phyloP scores from a whole-genome alignment of 306 rosid species.

The Fagus sylvatica region DNA sequence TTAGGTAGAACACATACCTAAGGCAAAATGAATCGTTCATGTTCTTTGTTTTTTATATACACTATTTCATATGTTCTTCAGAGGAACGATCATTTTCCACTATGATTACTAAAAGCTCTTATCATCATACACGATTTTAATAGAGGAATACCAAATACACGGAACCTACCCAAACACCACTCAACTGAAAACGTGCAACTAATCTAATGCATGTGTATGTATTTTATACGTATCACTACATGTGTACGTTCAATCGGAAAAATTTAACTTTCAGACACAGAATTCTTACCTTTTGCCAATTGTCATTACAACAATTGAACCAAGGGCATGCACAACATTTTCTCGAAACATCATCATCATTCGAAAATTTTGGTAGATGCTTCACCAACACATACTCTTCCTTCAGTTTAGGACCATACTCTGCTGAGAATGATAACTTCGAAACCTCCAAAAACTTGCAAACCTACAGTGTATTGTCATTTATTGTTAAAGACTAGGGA shows the following conservation, averaged over 20 bases:
- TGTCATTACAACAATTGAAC: constrained; percentile 90
- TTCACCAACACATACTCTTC: constrained; percentile 96
- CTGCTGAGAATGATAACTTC: constrained; percentile 84
- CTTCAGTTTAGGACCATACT: constrained; percentile 93
- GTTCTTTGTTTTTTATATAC: neutral
- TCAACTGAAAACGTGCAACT: neutral
- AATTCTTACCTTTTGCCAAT: constrained; percentile 90
- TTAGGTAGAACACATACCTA: neutral
- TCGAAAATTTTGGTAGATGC: constrained; percentile 78
- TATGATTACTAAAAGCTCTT: neutral
- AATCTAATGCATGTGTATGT: neutral
- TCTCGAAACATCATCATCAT: constrained; percentile 60
- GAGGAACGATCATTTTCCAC: neutral
- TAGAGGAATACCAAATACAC: neutral
- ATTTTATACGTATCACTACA: neutral
- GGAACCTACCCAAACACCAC: neutral
- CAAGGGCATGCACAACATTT: constrained; percentile 75
- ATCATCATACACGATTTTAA: neutral
- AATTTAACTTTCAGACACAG: constrained; percentile 7
- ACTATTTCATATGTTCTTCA: neutral
- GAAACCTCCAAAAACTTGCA: constrained; percentile 99
- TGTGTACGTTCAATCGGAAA: constrained; percentile 1
- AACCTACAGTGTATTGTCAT: constrained; percentile 55
- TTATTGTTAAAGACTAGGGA: constrained; percentile 25
- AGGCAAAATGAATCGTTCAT: neutral